phyloP scores from a whole-genome alignment of 805 yeast species.

The Ascoidea rubescens region DNA sequence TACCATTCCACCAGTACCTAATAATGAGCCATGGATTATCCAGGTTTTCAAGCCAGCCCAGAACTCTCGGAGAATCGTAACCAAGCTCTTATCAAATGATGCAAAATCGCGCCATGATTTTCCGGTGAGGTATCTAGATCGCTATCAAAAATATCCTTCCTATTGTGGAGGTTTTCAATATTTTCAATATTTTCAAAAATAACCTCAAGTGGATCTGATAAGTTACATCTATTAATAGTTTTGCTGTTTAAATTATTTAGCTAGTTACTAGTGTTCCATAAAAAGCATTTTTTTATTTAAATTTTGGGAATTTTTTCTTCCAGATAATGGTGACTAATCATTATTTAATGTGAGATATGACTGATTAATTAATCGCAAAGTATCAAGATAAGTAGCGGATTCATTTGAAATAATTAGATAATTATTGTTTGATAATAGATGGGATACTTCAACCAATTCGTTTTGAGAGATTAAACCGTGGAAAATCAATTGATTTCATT shows the following conservation, averaged over 20 bases:
- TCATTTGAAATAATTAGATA: not conserved
- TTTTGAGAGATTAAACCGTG: not conserved
- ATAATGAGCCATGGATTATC: conserved; percentile 52
- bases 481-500: not conserved
- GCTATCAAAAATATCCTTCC: conserved; percentile 47
- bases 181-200: not conserved
- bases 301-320: no score
- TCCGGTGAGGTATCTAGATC: conserved; percentile 24
- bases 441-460: not conserved
- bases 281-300: no score
- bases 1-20: conserved; percentile 52
- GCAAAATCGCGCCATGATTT: conserved; percentile 13
- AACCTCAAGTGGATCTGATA: not conserved
- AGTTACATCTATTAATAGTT: no score
- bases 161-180: not conserved
- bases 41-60: conserved; percentile 34
- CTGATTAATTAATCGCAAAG: not conserved
- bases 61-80: conserved; percentile 30
- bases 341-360: not conserved
- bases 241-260: no score
- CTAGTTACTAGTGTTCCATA: not conserved
- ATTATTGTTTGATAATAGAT: not conserved
- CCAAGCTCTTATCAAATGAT: conserved; percentile 37
- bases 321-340: no score
- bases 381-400: not conserved